These are phyloP conservation scores for Mucor piriformis DNA, from an alignment of 371 early-diverging fungal genomes.

Conservation along the genomic window DNA sequence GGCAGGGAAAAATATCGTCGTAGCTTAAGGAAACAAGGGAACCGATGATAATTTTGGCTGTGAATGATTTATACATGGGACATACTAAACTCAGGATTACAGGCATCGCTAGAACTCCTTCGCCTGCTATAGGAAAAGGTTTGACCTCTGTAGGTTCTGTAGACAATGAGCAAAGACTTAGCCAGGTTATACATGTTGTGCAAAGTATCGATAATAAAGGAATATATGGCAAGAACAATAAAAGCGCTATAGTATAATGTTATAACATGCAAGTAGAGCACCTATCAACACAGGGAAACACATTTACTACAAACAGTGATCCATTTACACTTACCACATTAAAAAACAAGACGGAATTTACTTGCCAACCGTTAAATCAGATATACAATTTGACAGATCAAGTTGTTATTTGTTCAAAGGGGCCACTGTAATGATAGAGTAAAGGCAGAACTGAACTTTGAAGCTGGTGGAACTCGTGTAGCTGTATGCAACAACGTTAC, in stretches of 20 bases:
- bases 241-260: too few species aligned
- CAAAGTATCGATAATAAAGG: neutral
- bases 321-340: neutral
- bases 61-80: neutral
- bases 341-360: neutral
- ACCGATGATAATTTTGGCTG: constrained; percentile 20
- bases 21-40: constrained; percentile 44
- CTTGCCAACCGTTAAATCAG: neutral
- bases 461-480: neutral
- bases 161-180: constrained; percentile 26
- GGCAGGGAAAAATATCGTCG: constrained; percentile 2
- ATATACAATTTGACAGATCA: neutral
- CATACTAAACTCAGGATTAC: neutral
- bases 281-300: neutral
- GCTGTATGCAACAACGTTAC: neutral
- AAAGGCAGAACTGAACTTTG: neutral
- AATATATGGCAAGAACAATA: neutral
- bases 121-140: constrained; percentile 48
- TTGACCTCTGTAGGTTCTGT: constrained; percentile 60
- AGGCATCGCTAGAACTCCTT: constrained; percentile 14
- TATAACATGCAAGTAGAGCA: neutral
- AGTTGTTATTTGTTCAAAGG: neutral
- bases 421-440: neutral
- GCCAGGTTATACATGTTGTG: neutral
- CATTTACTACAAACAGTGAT: neutral